Evolutionary conservation across 1,284 basidiomycete genomes (phyloP).

Genomic region (Ustilago nuda): DNA sequence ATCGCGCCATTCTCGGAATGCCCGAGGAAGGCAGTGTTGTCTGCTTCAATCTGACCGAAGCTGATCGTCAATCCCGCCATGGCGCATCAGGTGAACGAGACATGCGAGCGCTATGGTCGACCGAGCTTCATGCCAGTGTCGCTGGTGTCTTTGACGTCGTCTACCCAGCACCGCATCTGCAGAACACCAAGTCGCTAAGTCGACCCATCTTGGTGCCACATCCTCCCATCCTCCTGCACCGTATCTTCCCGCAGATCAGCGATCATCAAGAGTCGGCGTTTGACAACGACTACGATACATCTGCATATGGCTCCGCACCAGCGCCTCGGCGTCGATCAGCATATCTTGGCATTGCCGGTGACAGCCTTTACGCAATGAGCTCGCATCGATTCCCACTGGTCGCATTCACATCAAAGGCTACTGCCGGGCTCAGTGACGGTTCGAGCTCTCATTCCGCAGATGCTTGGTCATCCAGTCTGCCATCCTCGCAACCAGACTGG

Average conservation of each 20-base stretch:
- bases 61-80: constrained; percentile 12
- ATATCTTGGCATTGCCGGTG: constrained; percentile 60
- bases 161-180: constrained; percentile 50
- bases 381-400: constrained; percentile 56
- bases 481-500: constrained; percentile 41
- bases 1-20: constrained; percentile 57
- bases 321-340: constrained; percentile 35
- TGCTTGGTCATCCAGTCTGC: constrained; percentile 25
- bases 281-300: constrained; percentile 4
- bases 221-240: constrained; percentile 44
- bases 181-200: constrained; percentile 50
- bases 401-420: constrained; percentile 47
- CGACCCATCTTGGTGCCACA: constrained; percentile 56
- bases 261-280: constrained; percentile 14
- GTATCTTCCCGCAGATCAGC: constrained; percentile 53
- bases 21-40: constrained; percentile 64
- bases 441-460: constrained; percentile 15
- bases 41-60: constrained; percentile 60
- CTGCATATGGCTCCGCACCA: not conserved
- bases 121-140: constrained; percentile 46
- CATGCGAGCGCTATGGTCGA: constrained; percentile 45
- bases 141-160: constrained; percentile 63
- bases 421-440: constrained; percentile 31
- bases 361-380: constrained; percentile 63
- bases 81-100: constrained; percentile 11